Percentiles rank a stretch among this genome's conserved stretches.
phyloP scores from a whole-genome alignment of 768 basidiomycete genomes.

The Kwoniella dejecticola region DNA sequence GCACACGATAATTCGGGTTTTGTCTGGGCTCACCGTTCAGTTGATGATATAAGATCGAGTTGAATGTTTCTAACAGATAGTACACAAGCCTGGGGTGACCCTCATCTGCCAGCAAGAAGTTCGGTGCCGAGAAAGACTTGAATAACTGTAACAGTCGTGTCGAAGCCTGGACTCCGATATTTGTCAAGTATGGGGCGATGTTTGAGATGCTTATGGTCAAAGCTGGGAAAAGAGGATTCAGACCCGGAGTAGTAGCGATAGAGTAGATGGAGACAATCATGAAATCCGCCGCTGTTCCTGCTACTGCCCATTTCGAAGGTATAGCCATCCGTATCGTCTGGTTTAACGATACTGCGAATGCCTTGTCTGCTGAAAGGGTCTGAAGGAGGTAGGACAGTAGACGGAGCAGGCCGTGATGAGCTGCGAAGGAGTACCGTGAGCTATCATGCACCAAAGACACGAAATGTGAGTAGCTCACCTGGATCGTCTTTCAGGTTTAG shows the following conservation, averaged over 20 bases:
- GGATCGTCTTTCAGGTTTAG: slow-evolving; percentile 93
- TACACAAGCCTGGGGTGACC: slow-evolving; percentile 90
- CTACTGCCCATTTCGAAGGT: slow-evolving; percentile 73
- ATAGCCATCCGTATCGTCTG: slow-evolving; percentile 64
- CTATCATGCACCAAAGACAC: not conserved
- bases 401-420: slow-evolving; percentile 87
- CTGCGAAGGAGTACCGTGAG: slow-evolving; percentile 57
- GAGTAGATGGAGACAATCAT: slow-evolving; percentile 89
- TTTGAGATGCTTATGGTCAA: slow-evolving; percentile 88
- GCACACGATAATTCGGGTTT: not conserved
- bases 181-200: slow-evolving; percentile 79
- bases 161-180: slow-evolving; percentile 76
- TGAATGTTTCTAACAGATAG: slow-evolving; percentile 94
- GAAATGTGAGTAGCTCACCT: slow-evolving; percentile 61
- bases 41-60: slow-evolving; percentile 75
- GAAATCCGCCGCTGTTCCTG: slow-evolving; percentile 80
- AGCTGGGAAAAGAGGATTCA: slow-evolving; percentile 87
- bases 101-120: slow-evolving; percentile 88
- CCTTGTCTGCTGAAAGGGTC: slow-evolving; percentile 78
- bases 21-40: slow-evolving; percentile 56
- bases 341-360: slow-evolving; percentile 72
- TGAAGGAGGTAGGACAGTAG: slow-evolving; percentile 90
- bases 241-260: slow-evolving; percentile 82
- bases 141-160: slow-evolving; percentile 85
- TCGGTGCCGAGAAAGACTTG: slow-evolving; percentile 83